These are phyloP conservation scores for Glycine latifolia DNA, from an alignment of 306 rosid genomes.

Conservation along the genomic window DNA sequence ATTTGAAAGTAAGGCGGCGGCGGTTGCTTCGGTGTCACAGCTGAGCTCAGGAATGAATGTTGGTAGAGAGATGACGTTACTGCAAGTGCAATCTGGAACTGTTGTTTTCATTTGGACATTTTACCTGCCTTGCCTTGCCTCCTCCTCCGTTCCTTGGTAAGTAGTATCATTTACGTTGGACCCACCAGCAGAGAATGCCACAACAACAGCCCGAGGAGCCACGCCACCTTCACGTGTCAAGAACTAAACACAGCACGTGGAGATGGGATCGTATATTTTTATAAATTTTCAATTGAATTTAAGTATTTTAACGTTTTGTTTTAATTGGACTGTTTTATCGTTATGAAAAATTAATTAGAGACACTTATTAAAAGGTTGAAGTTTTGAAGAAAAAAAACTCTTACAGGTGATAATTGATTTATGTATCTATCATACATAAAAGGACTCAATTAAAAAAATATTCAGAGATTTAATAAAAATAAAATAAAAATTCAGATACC, in stretches of 20 bases:
- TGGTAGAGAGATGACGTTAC: slow-evolving; percentile 49
- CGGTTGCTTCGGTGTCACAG: slow-evolving; percentile 11
- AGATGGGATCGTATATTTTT: background rate
- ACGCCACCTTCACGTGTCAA: slow-evolving; percentile 28
- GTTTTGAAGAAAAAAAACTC: too few relatives aligned
- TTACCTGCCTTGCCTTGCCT: too few relatives aligned
- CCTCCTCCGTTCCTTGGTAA: background rate
- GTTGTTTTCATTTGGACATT: slow-evolving; percentile 18
- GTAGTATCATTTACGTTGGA: background rate
- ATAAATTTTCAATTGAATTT: too few relatives aligned
- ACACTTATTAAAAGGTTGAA: too few relatives aligned
- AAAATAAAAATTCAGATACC: too few relatives aligned
- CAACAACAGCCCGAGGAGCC: background rate
- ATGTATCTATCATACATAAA: too few relatives aligned
- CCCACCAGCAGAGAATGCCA: slow-evolving; percentile 3
- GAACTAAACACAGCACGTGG: slow-evolving; percentile 47
- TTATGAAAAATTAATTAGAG: too few relatives aligned
- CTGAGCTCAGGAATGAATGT: slow-evolving; percentile 7
- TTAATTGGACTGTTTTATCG: too few relatives aligned
- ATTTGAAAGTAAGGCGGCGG: slow-evolving; percentile 45
- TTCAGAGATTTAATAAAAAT: too few relatives aligned
- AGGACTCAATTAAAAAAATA: too few relatives aligned
- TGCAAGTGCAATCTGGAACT: background rate
- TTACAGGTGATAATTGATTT: too few relatives aligned
- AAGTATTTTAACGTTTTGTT: too few relatives aligned